Conservation (phyloP, 148 eudicot genomes). For the Selenicereus undatus region DNA sequence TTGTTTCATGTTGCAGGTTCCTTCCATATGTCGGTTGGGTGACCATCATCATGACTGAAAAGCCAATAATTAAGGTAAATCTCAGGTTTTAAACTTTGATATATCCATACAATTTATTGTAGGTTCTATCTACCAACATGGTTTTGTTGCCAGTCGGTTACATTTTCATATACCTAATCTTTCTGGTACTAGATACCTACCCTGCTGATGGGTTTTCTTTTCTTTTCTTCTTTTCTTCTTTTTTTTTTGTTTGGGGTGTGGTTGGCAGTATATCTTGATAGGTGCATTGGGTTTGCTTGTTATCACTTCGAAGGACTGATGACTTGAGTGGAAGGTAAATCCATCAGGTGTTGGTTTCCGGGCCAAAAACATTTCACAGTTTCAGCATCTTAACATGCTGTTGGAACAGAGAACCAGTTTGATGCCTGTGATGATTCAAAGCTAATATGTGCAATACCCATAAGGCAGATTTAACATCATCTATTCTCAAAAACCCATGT, state of each 20-base stretch:
- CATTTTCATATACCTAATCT: too few relatives aligned
- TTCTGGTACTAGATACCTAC: too few relatives aligned
- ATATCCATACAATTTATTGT: background rate
- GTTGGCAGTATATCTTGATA: constrained; percentile 53
- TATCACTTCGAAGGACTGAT: constrained; percentile 50
- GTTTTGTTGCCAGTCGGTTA: too few relatives aligned
- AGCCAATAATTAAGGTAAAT: constrained; percentile 59
- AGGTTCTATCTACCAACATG: too few relatives aligned
- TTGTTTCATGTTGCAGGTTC: constrained; percentile 37
- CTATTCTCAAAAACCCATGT: background rate
- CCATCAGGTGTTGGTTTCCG: background rate
- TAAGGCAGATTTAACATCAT: background rate
- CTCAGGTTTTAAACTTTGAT: constrained; percentile 23
- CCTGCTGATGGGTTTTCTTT: too few relatives aligned
- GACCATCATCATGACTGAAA: constrained; percentile 63
- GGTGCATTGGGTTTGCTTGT: constrained; percentile 56
- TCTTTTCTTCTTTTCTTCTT: too few relatives aligned
- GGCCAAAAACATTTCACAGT: background rate
- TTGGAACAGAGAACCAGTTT: background rate
- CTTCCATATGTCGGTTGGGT: constrained; percentile 66
- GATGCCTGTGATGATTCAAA: background rate
- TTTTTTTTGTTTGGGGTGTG: background rate
- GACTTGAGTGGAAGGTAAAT: background rate
- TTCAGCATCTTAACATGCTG: background rate
- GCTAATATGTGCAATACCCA: background rate